These are phyloP conservation scores for Tuber calosporum DNA, from an alignment of 495 filamentous ascomycete species.

Conservation along the genomic window DNA sequence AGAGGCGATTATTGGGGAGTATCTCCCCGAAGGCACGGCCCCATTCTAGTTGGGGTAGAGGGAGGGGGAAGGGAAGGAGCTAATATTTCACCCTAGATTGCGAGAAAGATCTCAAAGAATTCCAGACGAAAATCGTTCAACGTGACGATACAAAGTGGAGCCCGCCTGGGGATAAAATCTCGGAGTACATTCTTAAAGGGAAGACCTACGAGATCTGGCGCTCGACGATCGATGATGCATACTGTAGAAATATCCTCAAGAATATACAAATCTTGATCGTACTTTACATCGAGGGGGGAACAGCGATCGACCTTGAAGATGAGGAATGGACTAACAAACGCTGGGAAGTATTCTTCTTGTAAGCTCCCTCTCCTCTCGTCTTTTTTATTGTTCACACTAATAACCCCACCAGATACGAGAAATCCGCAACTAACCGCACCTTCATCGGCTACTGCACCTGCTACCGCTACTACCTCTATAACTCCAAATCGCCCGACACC, in stretches of 20 bases:
- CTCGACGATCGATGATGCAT: conserved; percentile 49
- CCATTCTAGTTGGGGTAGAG: not conserved
- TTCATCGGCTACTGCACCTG: conserved; percentile 58
- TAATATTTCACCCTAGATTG: conserved; percentile 14
- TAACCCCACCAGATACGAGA: conserved; percentile 54
- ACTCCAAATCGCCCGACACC: conserved; percentile 38
- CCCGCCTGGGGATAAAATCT: conserved; percentile 2
- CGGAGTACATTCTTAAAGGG: not conserved
- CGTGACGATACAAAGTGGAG: conserved; percentile 5
- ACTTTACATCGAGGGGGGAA: conserved; percentile 86
- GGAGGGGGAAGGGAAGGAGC: not conserved
- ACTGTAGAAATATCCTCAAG: conserved; percentile 50
- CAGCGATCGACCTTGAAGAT: conserved; percentile 62
- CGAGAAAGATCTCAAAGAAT: conserved; percentile 21
- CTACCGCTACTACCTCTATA: conserved; percentile 70
- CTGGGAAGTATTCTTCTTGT: conserved; percentile 78
- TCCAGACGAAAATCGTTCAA: conserved; percentile 8
- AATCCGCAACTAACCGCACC: conserved; percentile 45
- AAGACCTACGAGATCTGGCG: conserved; percentile 51
- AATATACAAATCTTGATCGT: conserved; percentile 78
- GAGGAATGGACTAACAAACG: conserved; percentile 63
- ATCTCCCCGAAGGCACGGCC: conserved; percentile 57
- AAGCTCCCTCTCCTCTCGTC: not conserved
- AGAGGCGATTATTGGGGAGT: conserved; percentile 56
- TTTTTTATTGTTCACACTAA: not conserved